phyloP scores from a whole-genome alignment of 2,329 filamentous ascomycete species.

The Clarireedia homoeocarpa region DNA sequence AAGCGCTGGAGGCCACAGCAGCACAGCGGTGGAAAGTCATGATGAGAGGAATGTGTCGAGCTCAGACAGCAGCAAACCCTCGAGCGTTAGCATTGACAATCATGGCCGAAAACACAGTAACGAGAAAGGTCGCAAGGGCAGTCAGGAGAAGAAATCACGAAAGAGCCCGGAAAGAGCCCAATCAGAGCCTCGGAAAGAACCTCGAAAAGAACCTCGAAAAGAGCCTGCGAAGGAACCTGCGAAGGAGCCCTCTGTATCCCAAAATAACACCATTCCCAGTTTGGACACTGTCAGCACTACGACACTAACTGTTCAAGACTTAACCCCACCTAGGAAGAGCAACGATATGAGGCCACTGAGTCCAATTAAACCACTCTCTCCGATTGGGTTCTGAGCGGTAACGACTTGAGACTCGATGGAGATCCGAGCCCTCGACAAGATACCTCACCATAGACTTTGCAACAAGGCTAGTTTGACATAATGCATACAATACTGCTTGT shows the following conservation, averaged over 20 bases:
- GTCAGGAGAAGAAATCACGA: conserved; percentile 1
- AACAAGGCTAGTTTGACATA: too few relatives aligned
- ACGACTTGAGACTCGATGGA: not conserved
- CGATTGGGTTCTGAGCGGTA: conserved; percentile 41
- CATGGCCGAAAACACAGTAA: conserved; percentile 5
- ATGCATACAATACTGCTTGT: not conserved
- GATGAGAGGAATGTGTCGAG: conserved; percentile 55
- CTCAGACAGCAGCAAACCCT: conserved; percentile 54
- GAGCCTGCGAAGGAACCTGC: not conserved
- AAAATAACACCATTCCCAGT: conserved; percentile 37
- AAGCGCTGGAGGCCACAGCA: conserved; percentile 24
- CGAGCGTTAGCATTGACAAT: conserved; percentile 28
- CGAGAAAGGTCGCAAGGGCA: conserved; percentile 5
- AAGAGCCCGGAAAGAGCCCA: not conserved
- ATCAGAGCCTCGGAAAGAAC: not conserved
- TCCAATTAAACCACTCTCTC: conserved; percentile 59
- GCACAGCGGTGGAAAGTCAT: conserved; percentile 27
- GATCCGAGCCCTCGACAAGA: not conserved
- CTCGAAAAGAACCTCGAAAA: too few relatives aligned
- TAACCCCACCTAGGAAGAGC: conserved; percentile 19
- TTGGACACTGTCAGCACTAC: conserved; percentile 27
- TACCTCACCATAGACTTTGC: too few relatives aligned
- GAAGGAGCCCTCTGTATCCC: conserved; percentile 4
- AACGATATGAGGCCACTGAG: conserved; percentile 41
- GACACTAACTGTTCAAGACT: conserved; percentile 20